Evolutionary conservation across 2,329 filamentous ascomycete genomes (phyloP).

Genomic region (Calycina herbarum): DNA sequence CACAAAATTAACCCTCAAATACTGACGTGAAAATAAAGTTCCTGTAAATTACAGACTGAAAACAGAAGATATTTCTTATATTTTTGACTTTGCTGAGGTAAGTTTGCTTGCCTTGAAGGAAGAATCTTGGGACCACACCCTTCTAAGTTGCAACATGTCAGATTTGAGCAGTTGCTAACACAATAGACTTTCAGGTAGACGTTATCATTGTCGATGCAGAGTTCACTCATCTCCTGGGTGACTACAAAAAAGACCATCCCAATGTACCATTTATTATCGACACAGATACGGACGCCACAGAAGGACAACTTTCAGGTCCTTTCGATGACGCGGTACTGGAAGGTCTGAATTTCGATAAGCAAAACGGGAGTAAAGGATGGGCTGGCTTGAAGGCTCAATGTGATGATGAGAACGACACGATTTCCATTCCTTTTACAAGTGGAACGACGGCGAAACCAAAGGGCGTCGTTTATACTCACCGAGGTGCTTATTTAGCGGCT

Average conservation of each 20-base stretch:
- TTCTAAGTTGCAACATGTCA: too few relatives aligned
- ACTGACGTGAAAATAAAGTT: neutral
- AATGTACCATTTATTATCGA: conserved; percentile 75
- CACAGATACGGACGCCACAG: conserved; percentile 73
- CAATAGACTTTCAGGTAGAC: conserved; percentile 55
- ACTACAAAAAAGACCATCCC: conserved; percentile 61
- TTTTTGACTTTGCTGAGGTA: conserved; percentile 76
- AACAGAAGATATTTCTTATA: conserved; percentile 83
- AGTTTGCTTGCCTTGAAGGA: neutral
- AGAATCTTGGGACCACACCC: too few relatives aligned
- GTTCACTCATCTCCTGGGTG: conserved; percentile 68
- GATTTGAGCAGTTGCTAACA: neutral
- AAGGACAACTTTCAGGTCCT: conserved; percentile 72
- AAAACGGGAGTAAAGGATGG: conserved; percentile 73
- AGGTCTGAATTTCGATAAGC: conserved; percentile 69
- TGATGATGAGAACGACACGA: conserved; percentile 73
- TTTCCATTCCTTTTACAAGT: conserved; percentile 91
- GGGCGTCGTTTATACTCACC: conserved; percentile 88
- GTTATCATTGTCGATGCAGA: conserved; percentile 84
- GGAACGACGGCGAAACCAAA: conserved; percentile 92
- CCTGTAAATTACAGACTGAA: conserved; percentile 73
- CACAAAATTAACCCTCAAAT: neutral
- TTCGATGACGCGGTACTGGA: conserved; percentile 84
- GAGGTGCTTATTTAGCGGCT: conserved; percentile 81
- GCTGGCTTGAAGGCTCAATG: conserved; percentile 66